Evolutionary conservation across 164 flowering plant species (phyloP).

Genomic region (Vitis labrusca): DNA sequence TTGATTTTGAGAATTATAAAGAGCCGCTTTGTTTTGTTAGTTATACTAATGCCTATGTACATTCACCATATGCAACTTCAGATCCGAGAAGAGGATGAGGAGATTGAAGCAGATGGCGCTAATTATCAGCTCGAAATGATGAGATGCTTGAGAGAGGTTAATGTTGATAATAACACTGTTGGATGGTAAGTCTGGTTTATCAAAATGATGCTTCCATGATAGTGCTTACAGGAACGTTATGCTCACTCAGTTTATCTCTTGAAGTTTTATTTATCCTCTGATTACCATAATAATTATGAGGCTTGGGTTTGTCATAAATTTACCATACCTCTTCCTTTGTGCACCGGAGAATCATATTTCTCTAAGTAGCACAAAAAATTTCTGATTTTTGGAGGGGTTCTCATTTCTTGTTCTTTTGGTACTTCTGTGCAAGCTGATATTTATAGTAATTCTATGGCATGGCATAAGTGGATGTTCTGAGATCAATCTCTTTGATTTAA

Average conservation of each 20-base stretch:
- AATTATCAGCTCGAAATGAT: constrained; percentile 99
- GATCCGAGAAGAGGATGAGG: constrained; percentile 93
- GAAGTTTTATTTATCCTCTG: background rate
- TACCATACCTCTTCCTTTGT: background rate
- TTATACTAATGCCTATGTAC: background rate
- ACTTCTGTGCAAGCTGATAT: too few relatives aligned
- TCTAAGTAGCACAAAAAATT: background rate
- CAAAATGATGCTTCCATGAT: too few relatives aligned
- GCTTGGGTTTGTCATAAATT: background rate
- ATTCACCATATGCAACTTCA: constrained; percentile 13
- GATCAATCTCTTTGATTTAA: too few relatives aligned
- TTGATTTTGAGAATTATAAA: background rate
- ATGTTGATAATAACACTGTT: constrained; percentile 97
- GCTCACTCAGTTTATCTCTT: background rate
- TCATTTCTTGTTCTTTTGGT: too few relatives aligned
- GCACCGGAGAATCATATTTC: background rate
- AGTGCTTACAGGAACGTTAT: background rate
- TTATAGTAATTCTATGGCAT: too few relatives aligned
- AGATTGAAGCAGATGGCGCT: constrained; percentile 98
- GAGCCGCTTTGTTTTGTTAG: background rate
- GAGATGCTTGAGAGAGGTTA: constrained; percentile 98
- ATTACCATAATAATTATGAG: background rate
- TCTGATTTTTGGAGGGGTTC: background rate
- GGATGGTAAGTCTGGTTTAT: constrained; percentile 52
- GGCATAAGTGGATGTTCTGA: too few relatives aligned